phyloP scores from a whole-genome alignment of 2,329 filamentous ascomycete genomes.

The Aurifilum marmelostoma region DNA sequence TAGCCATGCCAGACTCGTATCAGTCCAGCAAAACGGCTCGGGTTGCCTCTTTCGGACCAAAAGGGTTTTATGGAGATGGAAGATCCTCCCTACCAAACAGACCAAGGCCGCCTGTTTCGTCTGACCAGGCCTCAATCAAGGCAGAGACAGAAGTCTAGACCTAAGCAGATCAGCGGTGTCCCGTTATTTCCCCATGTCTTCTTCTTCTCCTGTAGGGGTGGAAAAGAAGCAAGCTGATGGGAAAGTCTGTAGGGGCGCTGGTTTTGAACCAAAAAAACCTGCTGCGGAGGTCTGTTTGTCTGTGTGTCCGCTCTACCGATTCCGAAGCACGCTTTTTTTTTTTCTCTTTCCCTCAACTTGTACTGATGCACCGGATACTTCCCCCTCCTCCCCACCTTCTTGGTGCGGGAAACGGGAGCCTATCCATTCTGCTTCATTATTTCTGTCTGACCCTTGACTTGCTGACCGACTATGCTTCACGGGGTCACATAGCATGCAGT shows the following conservation, averaged over 20 bases:
- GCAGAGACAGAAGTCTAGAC: not conserved
- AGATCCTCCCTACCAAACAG: not conserved
- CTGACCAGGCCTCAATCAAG: no score
- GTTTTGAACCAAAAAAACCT: not conserved
- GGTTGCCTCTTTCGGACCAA: not conserved
- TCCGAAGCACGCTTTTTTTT: not conserved
- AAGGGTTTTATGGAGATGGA: not conserved
- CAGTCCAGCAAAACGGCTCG: not conserved
- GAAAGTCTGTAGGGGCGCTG: not conserved
- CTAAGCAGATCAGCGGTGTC: not conserved
- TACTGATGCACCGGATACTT: not conserved
- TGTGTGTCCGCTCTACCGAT: no score
- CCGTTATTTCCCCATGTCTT: not conserved
- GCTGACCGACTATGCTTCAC: not conserved
- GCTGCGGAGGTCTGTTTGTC: not conserved
- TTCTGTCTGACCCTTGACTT: not conserved
- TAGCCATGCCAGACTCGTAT: not conserved
- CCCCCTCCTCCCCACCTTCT: not conserved
- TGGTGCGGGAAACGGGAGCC: not conserved
- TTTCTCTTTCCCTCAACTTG: no score
- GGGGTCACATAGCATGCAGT: not conserved
- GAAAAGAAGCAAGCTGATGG: no score
- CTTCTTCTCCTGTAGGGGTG: not conserved
- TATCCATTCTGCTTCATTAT: not conserved
- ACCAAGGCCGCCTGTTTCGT: no score